These are phyloP conservation scores for Vigna unguiculata DNA, from an alignment of 306 rosid genomes.

Conservation along the genomic window DNA sequence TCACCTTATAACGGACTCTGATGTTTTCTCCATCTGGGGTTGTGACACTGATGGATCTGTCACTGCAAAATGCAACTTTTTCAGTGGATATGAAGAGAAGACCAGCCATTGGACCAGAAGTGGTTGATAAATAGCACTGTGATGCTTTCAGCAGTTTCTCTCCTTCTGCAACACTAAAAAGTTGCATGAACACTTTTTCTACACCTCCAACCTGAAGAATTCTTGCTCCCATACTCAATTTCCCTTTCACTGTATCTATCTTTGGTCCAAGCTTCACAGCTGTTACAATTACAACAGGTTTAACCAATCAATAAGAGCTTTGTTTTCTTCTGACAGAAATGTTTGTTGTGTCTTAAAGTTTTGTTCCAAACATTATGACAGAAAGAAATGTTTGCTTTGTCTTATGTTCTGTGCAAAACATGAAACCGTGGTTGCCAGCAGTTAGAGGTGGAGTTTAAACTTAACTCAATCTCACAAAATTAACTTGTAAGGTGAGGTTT, in stretches of 20 bases:
- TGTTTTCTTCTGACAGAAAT: slow-evolving; percentile 28
- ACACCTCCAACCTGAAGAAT: slow-evolving; percentile 75
- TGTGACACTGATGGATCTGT: slow-evolving; percentile 67
- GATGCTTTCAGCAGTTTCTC: slow-evolving; percentile 73
- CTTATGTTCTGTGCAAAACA: neutral
- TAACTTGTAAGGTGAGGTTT: no score
- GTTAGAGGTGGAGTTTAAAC: no score
- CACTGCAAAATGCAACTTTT: slow-evolving; percentile 82
- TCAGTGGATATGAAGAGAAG: slow-evolving; percentile 82
- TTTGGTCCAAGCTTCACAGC: slow-evolving; percentile 72
- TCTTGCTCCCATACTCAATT: slow-evolving; percentile 75
- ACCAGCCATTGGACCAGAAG: slow-evolving; percentile 88
- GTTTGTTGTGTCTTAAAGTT: slow-evolving; percentile 1
- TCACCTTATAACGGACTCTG: slow-evolving; percentile 70
- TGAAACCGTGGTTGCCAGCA: neutral
- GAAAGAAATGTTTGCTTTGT: slow-evolving; percentile 20
- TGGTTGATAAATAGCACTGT: slow-evolving; percentile 80
- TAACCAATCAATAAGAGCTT: slow-evolving; percentile 27
- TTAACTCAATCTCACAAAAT: no score
- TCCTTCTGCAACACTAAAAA: slow-evolving; percentile 59
- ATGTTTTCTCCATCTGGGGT: slow-evolving; percentile 56
- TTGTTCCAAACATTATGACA: neutral
- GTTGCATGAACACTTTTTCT: slow-evolving; percentile 63
- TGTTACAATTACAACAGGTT: slow-evolving; percentile 9
- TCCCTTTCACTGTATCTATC: slow-evolving; percentile 79